Evolutionary conservation across 2,329 filamentous ascomycete genomes (phyloP), one percentile per base, ranked within the genome.

Genomic region (Pezicula carpinea): DNA sequence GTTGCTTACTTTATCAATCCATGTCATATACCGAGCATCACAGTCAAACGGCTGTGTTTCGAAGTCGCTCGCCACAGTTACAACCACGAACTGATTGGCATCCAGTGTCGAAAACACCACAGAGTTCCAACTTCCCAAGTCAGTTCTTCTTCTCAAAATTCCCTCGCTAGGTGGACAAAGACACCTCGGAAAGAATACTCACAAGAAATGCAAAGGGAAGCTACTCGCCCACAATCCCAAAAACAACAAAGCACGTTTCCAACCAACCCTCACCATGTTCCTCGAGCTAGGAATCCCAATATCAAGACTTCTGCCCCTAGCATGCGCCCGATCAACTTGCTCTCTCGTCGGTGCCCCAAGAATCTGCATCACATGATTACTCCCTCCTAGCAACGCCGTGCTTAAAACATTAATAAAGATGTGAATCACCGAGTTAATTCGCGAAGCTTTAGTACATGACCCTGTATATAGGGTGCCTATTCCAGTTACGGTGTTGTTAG

Each of bases 331-430:
- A 36, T 68, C 58, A 13, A 67, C 45, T 19, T 66, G 63, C 5
- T 50, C 38, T 19, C 65, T 50, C 3, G 61, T 63, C 0, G 66
- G 66, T 2, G 63, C 57, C 7, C 43, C 49, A 5, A 66, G 46
- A 40, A 53, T 60, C 52, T 69, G 66, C 64, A 68, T 67, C 44
- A 54, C 58, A 52, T 64, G 65, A 43, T 66, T 68, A 23, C 59
- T 63, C 0, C 61, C 60, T 6, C 53, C 55, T 1, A 69, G 53
- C 0, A 68, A 49, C 3, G 60, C 19, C 1, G 63, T 66, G 21
- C 60, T 61, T 6, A 69, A 42, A 8, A 62, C 47, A 38, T 69
- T 69, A 46, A 69, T 66, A 1, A 55, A 18, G 10, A 48, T 13
- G 29, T 52, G 50, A 5, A 46, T n/a, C 8, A 23, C 18, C 8